phyloP scores from a whole-genome alignment of 1,284 basidiomycete genomes.

The Ustilago hordei region DNA sequence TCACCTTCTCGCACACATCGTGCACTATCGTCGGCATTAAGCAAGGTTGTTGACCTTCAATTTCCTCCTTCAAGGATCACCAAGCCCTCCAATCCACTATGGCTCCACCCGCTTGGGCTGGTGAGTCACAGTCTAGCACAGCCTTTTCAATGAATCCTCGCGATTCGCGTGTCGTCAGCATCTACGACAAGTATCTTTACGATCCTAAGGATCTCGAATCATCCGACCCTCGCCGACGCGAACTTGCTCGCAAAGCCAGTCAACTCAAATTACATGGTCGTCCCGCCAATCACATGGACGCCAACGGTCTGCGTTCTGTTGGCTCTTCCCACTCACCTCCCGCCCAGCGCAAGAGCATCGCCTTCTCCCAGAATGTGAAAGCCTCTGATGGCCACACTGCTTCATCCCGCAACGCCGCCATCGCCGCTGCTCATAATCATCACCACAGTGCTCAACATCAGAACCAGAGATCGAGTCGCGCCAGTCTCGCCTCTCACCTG shows the following conservation, averaged over 20 bases:
- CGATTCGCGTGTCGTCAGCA: constrained; percentile 59
- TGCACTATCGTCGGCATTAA: background rate
- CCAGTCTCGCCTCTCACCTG: constrained; percentile 7
- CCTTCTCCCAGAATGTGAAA: constrained; percentile 50
- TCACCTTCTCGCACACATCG: background rate
- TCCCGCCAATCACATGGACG: constrained; percentile 42
- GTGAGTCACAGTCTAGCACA: constrained; percentile 45
- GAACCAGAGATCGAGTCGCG: constrained; percentile 12
- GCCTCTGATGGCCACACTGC: constrained; percentile 27
- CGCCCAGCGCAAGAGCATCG: constrained; percentile 40
- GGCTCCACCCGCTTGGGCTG: constrained; percentile 29
- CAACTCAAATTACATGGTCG: constrained; percentile 47
- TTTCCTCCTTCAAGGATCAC: background rate
- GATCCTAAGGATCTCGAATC: constrained; percentile 55
- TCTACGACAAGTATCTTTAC: constrained; percentile 63
- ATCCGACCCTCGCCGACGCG: constrained; percentile 51
- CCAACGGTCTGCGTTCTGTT: constrained; percentile 34
- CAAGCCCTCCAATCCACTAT: constrained; percentile 8
- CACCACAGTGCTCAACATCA: background rate
- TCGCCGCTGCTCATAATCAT: constrained; percentile 7
- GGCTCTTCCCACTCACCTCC: constrained; percentile 6
- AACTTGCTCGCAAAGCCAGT: constrained; percentile 51
- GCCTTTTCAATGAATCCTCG: constrained; percentile 45
- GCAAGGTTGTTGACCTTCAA: background rate
- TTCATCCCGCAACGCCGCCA: constrained; percentile 17